A percentile compares a stretch with the other conserved stretches of the same genome.
Conservation (phyloP, 306 rosid species). For the Macrotyloma uniflorum region DNA sequence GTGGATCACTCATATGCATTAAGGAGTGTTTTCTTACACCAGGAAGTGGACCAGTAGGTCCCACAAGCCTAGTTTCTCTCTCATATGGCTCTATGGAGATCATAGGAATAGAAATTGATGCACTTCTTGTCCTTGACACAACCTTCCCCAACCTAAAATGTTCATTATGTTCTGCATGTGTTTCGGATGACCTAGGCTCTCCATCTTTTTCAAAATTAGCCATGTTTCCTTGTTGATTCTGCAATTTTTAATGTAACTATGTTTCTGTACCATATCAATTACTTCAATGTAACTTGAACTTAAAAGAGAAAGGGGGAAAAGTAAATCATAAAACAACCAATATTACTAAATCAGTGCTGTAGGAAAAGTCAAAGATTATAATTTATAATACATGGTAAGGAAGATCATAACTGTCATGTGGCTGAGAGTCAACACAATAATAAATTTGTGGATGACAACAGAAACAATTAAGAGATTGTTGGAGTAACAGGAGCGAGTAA, state of each 20-base stretch:
- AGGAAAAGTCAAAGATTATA: neutral
- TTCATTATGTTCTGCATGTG: conserved; percentile 43
- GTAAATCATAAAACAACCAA: neutral
- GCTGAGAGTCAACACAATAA: neutral
- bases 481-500: neutral
- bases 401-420: neutral
- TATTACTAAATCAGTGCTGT: neutral
- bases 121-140: conserved; percentile 49
- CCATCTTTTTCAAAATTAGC: conserved; percentile 56
- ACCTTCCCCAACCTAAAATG: conserved; percentile 40
- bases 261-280: conserved; percentile 17
- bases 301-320: too few relatives aligned
- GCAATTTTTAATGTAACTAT: neutral
- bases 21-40: conserved; percentile 53
- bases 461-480: neutral
- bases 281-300: neutral
- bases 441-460: neutral
- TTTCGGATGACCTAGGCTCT: conserved; percentile 50
- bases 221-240: conserved; percentile 54
- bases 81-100: conserved; percentile 47
- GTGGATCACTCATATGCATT: conserved; percentile 55
- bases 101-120: conserved; percentile 57
- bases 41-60: conserved; percentile 61
- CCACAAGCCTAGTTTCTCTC: conserved; percentile 50
- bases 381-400: neutral